Conservation (phyloP, 169 alveolate genomes). For the Plasmodium sp. region DNA sequence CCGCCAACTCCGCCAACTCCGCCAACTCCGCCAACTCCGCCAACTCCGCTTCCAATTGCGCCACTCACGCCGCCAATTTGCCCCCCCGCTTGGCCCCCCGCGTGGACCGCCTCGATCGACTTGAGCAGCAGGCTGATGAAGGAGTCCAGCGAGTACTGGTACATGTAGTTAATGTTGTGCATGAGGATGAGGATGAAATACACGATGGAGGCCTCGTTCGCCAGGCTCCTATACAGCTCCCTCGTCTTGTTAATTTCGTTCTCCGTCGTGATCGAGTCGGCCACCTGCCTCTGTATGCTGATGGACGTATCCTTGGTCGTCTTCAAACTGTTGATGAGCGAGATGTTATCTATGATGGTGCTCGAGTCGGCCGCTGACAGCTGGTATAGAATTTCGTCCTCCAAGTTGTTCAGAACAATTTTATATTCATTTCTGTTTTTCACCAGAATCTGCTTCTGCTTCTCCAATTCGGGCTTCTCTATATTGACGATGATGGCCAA, state of each 20-base stretch:
- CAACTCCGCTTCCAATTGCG: constrained; percentile 89
- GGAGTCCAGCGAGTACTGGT: constrained; percentile 96
- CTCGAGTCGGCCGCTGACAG: constrained; percentile 96
- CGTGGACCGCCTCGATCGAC: constrained; percentile 81
- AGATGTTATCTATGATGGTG: constrained; percentile 93
- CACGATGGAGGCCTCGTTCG: constrained; percentile 97
- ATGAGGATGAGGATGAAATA: constrained; percentile 95
- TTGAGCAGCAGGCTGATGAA: constrained; percentile 92
- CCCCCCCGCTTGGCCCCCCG: constrained; percentile 55
- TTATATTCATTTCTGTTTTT: constrained; percentile 94
- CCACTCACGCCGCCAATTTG: neutral
- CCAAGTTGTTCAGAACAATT: constrained; percentile 93
- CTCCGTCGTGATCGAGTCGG: constrained; percentile 90
- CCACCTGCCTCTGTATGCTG: constrained; percentile 91
- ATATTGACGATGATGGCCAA: constrained; percentile 95
- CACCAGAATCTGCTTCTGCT: constrained; percentile 93
- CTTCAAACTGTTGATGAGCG: constrained; percentile 93
- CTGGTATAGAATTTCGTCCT: constrained; percentile 92
- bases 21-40: too few relatives aligned
- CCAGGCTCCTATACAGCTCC: constrained; percentile 96
- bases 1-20: too few relatives aligned
- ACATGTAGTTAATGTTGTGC: constrained; percentile 96
- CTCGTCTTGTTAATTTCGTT: constrained; percentile 94
- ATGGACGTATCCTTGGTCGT: constrained; percentile 93
- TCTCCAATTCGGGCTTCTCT: constrained; percentile 96